phyloP scores from a whole-genome alignment of 139 green algal species.

The Closterium sp. region DNA sequence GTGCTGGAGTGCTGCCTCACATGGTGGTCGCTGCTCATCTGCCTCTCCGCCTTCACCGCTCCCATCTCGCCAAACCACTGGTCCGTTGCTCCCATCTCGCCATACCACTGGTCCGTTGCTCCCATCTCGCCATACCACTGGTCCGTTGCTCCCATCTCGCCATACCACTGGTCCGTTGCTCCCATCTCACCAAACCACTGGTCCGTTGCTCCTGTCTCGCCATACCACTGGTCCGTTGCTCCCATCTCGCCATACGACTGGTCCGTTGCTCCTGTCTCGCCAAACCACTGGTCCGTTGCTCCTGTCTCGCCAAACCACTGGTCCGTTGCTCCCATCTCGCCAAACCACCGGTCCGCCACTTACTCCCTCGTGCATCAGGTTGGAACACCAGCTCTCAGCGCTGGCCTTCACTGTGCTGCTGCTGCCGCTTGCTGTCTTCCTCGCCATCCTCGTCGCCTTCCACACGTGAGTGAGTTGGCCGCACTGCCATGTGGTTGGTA shows the following conservation, averaged over 20 bases:
- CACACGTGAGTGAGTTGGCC: slow-evolving; percentile 16
- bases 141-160: too few relatives aligned
- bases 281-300: too few relatives aligned
- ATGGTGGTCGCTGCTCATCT: slow-evolving; percentile 19
- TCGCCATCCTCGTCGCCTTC: slow-evolving; percentile 18
- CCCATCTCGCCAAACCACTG: background rate
- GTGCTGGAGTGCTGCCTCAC: slow-evolving; percentile 14
- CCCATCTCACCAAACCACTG: too few relatives aligned
- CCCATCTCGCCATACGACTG: too few relatives aligned
- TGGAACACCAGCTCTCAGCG: slow-evolving; percentile 11
- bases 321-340: too few relatives aligned
- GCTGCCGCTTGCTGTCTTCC: slow-evolving; percentile 1
- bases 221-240: too few relatives aligned
- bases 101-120: too few relatives aligned
- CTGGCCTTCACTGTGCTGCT: background rate
- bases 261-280: too few relatives aligned
- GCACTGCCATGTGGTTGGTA: background rate
- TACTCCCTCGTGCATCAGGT: background rate
- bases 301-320: too few relatives aligned
- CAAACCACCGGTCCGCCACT: background rate
- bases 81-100: background rate
- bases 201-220: too few relatives aligned
- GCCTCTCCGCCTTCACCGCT: slow-evolving; percentile 7
- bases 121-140: too few relatives aligned
- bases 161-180: too few relatives aligned